Evolutionary conservation across 2,329 filamentous ascomycete species (phyloP).

Genomic region (Zalaria obscura): DNA sequence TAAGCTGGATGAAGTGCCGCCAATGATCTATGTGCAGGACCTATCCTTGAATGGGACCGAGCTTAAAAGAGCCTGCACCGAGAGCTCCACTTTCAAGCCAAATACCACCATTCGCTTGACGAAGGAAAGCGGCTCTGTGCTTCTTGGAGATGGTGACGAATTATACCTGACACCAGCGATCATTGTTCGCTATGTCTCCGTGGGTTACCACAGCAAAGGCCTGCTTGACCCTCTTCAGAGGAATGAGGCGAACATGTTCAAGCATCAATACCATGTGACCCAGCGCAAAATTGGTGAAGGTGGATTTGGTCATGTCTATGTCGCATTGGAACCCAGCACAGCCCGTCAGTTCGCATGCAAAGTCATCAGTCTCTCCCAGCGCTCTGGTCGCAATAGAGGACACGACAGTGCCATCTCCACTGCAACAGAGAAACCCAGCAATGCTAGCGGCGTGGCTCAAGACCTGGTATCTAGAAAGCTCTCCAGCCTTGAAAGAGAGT

Average conservation of each 20-base stretch:
- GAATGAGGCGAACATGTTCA: conserved; percentile 21
- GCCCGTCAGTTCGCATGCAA: conserved; percentile 56
- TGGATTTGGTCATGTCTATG: conserved; percentile 37
- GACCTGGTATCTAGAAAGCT: background rate
- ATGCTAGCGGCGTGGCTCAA: background rate
- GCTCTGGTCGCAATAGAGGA: too few relatives aligned
- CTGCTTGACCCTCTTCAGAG: background rate
- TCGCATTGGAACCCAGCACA: conserved; percentile 38
- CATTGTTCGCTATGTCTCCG: background rate
- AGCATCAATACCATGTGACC: conserved; percentile 33
- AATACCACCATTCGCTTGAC: conserved; percentile 14
- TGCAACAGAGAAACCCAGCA: too few relatives aligned
- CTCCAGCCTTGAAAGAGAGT: conserved; percentile 1
- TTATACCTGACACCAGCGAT: conserved; percentile 19
- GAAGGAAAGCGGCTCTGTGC: conserved; percentile 19
- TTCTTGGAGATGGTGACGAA: conserved; percentile 29
- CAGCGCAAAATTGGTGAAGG: conserved; percentile 40
- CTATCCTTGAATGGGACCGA: conserved; percentile 29
- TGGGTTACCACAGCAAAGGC: background rate
- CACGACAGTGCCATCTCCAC: too few relatives aligned
- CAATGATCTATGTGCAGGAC: conserved; percentile 33
- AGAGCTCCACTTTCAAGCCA: conserved; percentile 7
- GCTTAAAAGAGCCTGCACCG: conserved; percentile 16
- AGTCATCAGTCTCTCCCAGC: conserved; percentile 26
- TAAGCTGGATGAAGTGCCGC: conserved; percentile 19